Evolutionary conservation across 768 basidiomycete genomes (phyloP).

Genomic region (Imleria badia): DNA sequence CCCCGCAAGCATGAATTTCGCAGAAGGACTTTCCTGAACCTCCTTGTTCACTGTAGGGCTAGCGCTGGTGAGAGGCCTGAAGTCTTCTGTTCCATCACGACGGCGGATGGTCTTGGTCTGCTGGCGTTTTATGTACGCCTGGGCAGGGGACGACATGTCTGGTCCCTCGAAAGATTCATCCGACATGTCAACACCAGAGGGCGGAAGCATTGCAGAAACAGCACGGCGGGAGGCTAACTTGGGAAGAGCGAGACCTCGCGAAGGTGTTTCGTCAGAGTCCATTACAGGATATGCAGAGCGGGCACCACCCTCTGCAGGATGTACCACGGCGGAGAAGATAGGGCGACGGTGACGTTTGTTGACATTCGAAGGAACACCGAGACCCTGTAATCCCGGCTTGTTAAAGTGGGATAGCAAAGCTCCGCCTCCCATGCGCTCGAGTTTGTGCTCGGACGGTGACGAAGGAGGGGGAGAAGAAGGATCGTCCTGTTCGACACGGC

Average conservation of each 20-base stretch:
- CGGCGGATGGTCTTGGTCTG: conserved; percentile 74
- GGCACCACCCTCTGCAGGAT: conserved; percentile 41
- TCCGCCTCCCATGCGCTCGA: conserved; percentile 41
- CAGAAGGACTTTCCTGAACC: conserved; percentile 56
- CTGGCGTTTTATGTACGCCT: conserved; percentile 76
- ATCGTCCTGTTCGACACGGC: conserved; percentile 37
- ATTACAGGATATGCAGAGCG: conserved; percentile 47
- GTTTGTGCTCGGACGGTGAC: conserved; percentile 48
- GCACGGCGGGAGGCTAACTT: conserved; percentile 60
- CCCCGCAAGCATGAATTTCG: conserved; percentile 58
- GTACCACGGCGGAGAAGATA: conserved; percentile 61
- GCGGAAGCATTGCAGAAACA: conserved; percentile 69
- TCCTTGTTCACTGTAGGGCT: conserved; percentile 46
- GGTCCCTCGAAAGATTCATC: conserved; percentile 50
- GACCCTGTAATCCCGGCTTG: conserved; percentile 55
- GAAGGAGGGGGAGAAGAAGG: conserved; percentile 52
- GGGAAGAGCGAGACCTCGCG: conserved; percentile 23
- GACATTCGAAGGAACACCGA: conserved; percentile 51
- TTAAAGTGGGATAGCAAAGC: conserved; percentile 39
- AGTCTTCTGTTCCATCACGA: conserved; percentile 81
- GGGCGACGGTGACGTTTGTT: conserved; percentile 66
- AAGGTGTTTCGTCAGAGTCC: conserved; percentile 28
- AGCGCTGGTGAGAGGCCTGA: conserved; percentile 69
- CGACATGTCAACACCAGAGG: conserved; percentile 46
- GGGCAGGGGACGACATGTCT: conserved; percentile 79